Evolutionary conservation across 495 filamentous ascomycete genomes (phyloP), one percentile per base, ranked within the genome.

Genomic region (Aspergillus asperescens): DNA sequence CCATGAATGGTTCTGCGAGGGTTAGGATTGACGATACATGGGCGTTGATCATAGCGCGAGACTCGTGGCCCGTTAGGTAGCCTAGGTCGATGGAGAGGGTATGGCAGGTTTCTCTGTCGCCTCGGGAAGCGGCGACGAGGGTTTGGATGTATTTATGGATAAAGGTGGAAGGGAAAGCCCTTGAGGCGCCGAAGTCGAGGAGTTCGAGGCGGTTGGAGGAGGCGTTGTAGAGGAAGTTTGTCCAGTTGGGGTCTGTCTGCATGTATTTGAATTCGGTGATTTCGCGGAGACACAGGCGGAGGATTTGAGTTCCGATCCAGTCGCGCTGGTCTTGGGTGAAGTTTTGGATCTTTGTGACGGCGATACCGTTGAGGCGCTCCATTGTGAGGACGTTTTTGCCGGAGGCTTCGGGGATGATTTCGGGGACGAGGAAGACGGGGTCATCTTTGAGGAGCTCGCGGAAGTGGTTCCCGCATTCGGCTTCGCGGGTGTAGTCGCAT

Each of bases 241-340:
- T 97, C 93, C 94, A 98, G 75, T 98, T 98, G 16, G 93, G 93
- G 70, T 98, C 93, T 22, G 93, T 97, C 71, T 98, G 93, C 93
- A 98, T 98, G 76, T 93, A 98, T 37, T 75, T 80, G 76, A 96
- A 98, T 60, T 96, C 88, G 48, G 79, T 81, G 61, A 97, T 90
- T 67, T 98, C 93, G 42, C 91, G 87, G 29, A 98, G 80, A 62
- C 93, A 96, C 15, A 98, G 81, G 9, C 90, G 88, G 44, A 98
- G 77, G 58, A 98, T 88, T 61, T 96, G 88, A 2, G 87, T 93
- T 41, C 93, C 93, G 50, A 80, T 77, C 84, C 90, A 96, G 75
- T 98, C 90, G 44, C 82, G 82, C 61, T 96, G 88, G 24, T 76
- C 75, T 65, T 96, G 94, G 5, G 78, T 79, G 43, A 96, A 83